Percentiles rank a stretch among this genome's conserved stretches.
phyloP scores from a whole-genome alignment of 345 rosid species.

The Aquilaria yunnanensis region DNA sequence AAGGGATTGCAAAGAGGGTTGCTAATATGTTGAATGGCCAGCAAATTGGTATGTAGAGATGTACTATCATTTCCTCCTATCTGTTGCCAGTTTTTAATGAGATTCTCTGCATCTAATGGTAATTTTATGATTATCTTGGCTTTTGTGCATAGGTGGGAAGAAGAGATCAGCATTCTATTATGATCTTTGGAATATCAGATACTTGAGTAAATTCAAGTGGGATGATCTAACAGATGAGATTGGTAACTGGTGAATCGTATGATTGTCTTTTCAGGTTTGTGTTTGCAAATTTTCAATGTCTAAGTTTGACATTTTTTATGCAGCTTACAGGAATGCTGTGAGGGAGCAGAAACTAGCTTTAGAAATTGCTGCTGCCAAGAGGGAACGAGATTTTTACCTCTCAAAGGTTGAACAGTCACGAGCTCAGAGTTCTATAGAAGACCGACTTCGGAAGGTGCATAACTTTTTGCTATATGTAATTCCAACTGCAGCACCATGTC shows the following conservation, averaged over 20 bases:
- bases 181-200: slow-evolving; percentile 93
- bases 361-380: slow-evolving; percentile 87
- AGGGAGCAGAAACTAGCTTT: slow-evolving; percentile 75
- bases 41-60: slow-evolving; percentile 56
- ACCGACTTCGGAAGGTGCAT: slow-evolving; percentile 72
- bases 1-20: slow-evolving; percentile 66
- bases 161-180: slow-evolving; percentile 71
- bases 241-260: slow-evolving; percentile 59
- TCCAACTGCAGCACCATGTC: too few relatives aligned
- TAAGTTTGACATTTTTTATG: slow-evolving; percentile 22
- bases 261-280: slow-evolving; percentile 5
- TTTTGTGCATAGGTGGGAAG: slow-evolving; percentile 60
- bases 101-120: neutral
- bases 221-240: slow-evolving; percentile 89
- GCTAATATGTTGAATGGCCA: slow-evolving; percentile 87
- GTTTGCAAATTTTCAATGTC: neutral
- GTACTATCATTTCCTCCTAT: neutral
- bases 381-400: slow-evolving; percentile 85
- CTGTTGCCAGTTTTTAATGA: neutral
- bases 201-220: slow-evolving; percentile 94
- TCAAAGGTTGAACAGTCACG: slow-evolving; percentile 66
- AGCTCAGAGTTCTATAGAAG: slow-evolving; percentile 64
- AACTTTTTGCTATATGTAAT: neutral
- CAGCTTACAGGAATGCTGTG: slow-evolving; percentile 80
- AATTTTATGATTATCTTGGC: slow-evolving; percentile 2